Evolutionary conservation across 139 green algal genomes (phyloP), one percentile per base, ranked within the genome.

Genomic region (Micractinium sp.): DNA sequence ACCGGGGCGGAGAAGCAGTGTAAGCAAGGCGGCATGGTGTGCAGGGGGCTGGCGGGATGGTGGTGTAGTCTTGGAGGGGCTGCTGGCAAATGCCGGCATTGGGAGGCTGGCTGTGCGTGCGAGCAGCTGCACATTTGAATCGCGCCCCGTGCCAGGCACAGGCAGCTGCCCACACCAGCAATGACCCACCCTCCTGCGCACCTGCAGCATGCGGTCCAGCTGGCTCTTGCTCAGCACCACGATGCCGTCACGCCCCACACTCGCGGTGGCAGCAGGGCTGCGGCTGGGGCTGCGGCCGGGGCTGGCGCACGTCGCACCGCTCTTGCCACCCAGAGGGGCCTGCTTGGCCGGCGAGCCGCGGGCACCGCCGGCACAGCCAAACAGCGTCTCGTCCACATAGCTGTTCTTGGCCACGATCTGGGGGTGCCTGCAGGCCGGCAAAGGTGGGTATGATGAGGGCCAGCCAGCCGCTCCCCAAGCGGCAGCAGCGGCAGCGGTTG

Each of bases 171-270:
- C 13, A 3, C 22, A 35, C 38, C 76, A 14, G 33, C 33, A 15
- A 3, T 29, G 38, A 27, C 27, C 75, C 7, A 25, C 2, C 39
- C 31, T 4, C 19, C 78, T 27, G 39, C 78, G 15, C 61, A 88
- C 85, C 85, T 88, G 71, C 47, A 88, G 60, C 85, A 89, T 89
- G 85, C 85, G 85, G 18, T 89, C 85, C 85, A 89, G 56, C 33
- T 89, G 85, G 25, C 31, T n/a, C 75, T 67, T 89, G 56, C 56
- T 85, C 39, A 88, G 47, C 41, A 82, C 4, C 73, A 88, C n/a
- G 18, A 16, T 56, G 71, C 73, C 71, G 3, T 82, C 25, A 19
- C 71, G 41, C 15, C 33, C 53, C 20, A 53, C 20, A 73, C 23
- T 41, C 38, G 41, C 33, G 41, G 78, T 41, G 14, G 29, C 78